phyloP scores from a whole-genome alignment of 371 early-diverging fungal genomes.

The Syncephalastrum contaminatum region DNA sequence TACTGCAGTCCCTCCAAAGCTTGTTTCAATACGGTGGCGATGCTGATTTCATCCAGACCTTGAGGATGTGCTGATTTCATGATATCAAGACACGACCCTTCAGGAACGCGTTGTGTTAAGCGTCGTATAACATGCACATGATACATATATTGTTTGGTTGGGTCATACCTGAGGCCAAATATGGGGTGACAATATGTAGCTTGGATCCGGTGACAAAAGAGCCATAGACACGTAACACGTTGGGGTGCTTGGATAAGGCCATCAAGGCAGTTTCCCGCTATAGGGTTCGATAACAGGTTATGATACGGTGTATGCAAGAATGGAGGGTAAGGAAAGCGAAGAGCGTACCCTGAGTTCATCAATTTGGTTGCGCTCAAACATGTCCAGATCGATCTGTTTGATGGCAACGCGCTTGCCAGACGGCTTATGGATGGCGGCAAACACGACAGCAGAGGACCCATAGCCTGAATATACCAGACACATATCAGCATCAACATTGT shows the following conservation, averaged over 20 bases:
- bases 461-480: constrained; percentile 56
- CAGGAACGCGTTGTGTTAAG: not conserved
- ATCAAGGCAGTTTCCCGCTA: constrained; percentile 87
- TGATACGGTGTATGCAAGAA: not conserved
- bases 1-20: constrained; percentile 83
- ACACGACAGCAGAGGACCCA: constrained; percentile 89
- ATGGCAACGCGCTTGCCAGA: constrained; percentile 71
- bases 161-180: constrained; percentile 64
- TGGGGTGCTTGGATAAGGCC: constrained; percentile 83
- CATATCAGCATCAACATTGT: constrained; percentile 50
- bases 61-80: constrained; percentile 82
- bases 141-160: not conserved
- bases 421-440: constrained; percentile 78
- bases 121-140: not conserved
- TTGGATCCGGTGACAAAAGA: constrained; percentile 82
- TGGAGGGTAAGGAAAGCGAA: not conserved
- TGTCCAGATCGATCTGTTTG: constrained; percentile 89
- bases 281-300: constrained; percentile 1
- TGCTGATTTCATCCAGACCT: constrained; percentile 80
- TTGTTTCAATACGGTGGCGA: constrained; percentile 87
- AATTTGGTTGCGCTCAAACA: constrained; percentile 90
- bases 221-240: constrained; percentile 80
- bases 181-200: constrained; percentile 84
- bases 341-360: not conserved
- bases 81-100: constrained; percentile 80